Conservation (phyloP, 176 grass and related monocot species). For the Aegilops tauschii region DNA sequence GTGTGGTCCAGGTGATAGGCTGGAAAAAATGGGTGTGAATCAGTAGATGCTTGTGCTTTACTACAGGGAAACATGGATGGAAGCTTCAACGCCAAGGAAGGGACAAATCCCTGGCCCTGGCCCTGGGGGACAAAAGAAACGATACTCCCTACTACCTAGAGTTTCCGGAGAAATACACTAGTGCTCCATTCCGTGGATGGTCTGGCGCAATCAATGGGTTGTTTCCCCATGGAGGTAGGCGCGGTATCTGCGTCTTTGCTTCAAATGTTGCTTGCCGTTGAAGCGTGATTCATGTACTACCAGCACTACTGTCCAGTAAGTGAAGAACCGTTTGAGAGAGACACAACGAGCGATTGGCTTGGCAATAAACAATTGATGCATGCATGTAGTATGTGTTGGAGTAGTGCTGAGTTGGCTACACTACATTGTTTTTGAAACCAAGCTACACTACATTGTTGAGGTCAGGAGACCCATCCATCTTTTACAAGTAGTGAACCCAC, state of each 20-base stretch:
- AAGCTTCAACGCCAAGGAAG: constrained; percentile 44
- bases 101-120: constrained; percentile 43
- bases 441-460: constrained; percentile 20
- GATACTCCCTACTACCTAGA: background rate
- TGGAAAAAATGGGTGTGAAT: background rate
- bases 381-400: constrained; percentile 30
- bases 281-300: no score
- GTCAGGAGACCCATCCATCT: background rate
- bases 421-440: background rate
- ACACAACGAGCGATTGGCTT: background rate
- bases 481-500: constrained; percentile 4
- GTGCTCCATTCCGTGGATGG: background rate
- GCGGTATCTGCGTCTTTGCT: background rate
- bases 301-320: no score
- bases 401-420: constrained; percentile 28
- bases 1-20: constrained; percentile 31
- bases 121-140: background rate
- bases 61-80: constrained; percentile 27
- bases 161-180: background rate
- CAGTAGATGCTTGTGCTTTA: constrained; percentile 61
- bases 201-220: background rate
- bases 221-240: background rate
- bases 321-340: background rate
- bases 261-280: background rate
- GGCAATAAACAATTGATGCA: background rate